Base-by-base conservation (phyloP, 805 yeast species). In the Kluyveromyces starmeri region DNA sequence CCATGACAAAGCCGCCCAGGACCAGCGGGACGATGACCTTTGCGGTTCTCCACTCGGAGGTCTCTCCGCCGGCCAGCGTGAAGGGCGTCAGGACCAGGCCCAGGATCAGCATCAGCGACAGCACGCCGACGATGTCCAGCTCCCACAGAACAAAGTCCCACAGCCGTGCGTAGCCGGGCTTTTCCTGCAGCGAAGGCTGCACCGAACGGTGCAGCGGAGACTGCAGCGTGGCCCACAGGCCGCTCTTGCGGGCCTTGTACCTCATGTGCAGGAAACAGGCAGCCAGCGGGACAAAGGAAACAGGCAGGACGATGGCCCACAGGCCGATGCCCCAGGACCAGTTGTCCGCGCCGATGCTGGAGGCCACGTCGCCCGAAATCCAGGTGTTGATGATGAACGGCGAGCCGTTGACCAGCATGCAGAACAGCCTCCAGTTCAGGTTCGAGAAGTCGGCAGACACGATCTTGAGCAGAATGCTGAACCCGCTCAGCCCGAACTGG, bases 361-460 rank as follows among this genome's bases (percentile, higher is more conserved):
- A 38, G 6, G 65, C 50, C 25, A 79, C 61, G 47, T 73, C 55
- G 44, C 83, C 84, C 20, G 75, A 59, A 35, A 77, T 64, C 86
- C 86, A 80, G 15, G 85, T 75, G 53, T 77, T 80, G 51, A 80
- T 74, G 43, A 79, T 69, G 46, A 72, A 77, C 1, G 85, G 85
- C 32, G 71, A 58, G 3, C 82, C 78, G 4, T 83, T 82, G 28
- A 75, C 58, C 43, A 75, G 73, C 7, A 79, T 67, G 38, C 67
- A 69, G 23, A 70, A 58, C 44, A 78, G 66, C 58, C 86, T 70
- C 75, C 81, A 75, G 48, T 75, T 75, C 49, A 78, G 64, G 43
- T 65, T 65, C 11, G 84, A 74, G 50, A 74, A 65, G 56, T 79
- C 88, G n/a, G 78, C 71, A 36, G 72, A 62, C 28, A 77, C 51